phyloP scores from a whole-genome alignment of 2,329 filamentous ascomycete genomes.

The Penicillium sp. region DNA sequence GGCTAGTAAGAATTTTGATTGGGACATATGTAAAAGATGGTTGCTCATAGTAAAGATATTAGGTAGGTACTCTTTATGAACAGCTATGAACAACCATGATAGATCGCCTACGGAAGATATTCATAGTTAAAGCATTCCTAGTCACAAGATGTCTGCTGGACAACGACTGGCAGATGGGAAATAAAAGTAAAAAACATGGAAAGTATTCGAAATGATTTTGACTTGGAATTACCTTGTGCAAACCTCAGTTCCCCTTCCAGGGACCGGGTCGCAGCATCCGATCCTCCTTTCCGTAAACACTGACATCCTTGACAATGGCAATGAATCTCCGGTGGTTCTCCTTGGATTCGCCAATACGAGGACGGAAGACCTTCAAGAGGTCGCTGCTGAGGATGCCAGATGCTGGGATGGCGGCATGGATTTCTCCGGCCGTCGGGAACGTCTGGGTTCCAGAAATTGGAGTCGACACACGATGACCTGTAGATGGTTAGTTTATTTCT shows the following conservation, averaged over 20 bases:
- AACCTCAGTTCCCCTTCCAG: slow-evolving; percentile 29
- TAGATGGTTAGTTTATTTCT: slow-evolving; percentile 4
- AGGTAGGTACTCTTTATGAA: neutral
- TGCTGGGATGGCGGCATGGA: slow-evolving; percentile 48
- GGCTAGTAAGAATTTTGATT: neutral
- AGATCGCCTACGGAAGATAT: neutral
- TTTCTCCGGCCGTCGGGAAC: slow-evolving; percentile 49
- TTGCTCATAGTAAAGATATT: neutral
- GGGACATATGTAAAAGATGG: neutral
- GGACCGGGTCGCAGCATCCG: slow-evolving; percentile 42
- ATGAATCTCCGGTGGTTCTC: slow-evolving; percentile 46
- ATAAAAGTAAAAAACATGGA: neutral
- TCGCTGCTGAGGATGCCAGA: slow-evolving; percentile 48
- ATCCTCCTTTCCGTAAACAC: slow-evolving; percentile 46
- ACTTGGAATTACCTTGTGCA: neutral
- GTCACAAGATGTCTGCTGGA: neutral
- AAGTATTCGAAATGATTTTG: neutral
- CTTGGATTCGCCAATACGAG: slow-evolving; percentile 43
- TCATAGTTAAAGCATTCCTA: neutral
- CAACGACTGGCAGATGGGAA: neutral
- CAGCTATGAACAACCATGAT: neutral
- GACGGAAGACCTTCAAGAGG: slow-evolving; percentile 45
- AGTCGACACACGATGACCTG: slow-evolving; percentile 33
- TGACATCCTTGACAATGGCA: slow-evolving; percentile 46
- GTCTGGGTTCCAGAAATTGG: slow-evolving; percentile 28